A percentile compares a stretch with the other conserved stretches of the same genome.
phyloP scores from a whole-genome alignment of 83 land plant species.

The Isoetes engelmannii region DNA sequence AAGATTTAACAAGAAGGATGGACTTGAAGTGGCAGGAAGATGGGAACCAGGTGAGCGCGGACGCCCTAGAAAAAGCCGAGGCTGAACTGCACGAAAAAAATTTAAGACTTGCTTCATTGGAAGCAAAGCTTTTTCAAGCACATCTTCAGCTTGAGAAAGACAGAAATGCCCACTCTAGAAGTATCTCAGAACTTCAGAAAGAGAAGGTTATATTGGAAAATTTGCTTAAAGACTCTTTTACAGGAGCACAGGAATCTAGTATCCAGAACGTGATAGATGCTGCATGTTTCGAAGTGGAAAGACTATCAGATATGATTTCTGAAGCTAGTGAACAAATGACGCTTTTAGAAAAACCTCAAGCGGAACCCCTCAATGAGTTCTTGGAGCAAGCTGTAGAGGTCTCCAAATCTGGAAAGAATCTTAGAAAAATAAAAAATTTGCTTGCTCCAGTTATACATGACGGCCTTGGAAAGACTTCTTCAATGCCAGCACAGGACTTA shows the following conservation, averaged over 20 bases:
- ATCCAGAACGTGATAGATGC: slow-evolving; percentile 6
- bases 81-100: slow-evolving; percentile 30
- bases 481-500: too few species aligned
- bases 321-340: slow-evolving; percentile 14
- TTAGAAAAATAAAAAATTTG: slow-evolving; percentile 17
- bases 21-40: slow-evolving; percentile 38
- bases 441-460: not conserved
- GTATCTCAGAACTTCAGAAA: slow-evolving; percentile 12
- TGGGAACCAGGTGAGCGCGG: slow-evolving; percentile 18
- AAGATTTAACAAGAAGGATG: slow-evolving; percentile 26
- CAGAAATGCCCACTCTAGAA: slow-evolving; percentile 12
- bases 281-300: slow-evolving; percentile 13
- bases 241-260: slow-evolving; percentile 10
- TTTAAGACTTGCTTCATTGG: slow-evolving; percentile 24
- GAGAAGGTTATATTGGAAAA: slow-evolving; percentile 6
- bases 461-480: too few species aligned
- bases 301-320: slow-evolving; percentile 15
- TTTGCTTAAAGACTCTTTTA: not conserved
- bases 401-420: slow-evolving; percentile 17
- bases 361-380: slow-evolving; percentile 2
- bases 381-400: slow-evolving; percentile 16
- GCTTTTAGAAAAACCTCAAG: slow-evolving; percentile 8
- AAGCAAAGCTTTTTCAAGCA: slow-evolving; percentile 34
- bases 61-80: slow-evolving; percentile 15
- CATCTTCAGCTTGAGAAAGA: slow-evolving; percentile 29